Conservation (phyloP, 164 flowering plant species). For the Annona squamosa region DNA sequence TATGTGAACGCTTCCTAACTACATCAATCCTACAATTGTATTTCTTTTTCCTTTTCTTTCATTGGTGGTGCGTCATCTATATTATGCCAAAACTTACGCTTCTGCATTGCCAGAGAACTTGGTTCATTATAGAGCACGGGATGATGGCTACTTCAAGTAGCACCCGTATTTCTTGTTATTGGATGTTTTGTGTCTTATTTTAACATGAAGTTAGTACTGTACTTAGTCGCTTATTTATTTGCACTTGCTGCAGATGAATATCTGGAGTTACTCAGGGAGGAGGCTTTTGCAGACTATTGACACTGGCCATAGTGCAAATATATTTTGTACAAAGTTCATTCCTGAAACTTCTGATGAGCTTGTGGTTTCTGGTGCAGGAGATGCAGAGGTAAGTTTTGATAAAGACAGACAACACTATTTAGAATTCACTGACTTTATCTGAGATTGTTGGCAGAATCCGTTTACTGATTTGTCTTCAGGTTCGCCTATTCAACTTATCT, state of each 20-base stretch:
- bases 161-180: background rate
- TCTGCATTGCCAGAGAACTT: background rate
- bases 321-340: constrained; percentile 87
- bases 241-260: constrained; percentile 47
- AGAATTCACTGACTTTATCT: constrained; percentile 2
- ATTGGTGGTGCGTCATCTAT: background rate
- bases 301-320: constrained; percentile 84
- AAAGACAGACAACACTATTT: background rate
- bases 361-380: constrained; percentile 93
- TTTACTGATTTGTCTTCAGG: constrained; percentile 37
- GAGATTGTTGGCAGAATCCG: constrained; percentile 5
- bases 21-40: background rate
- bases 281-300: constrained; percentile 73
- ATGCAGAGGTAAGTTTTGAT: constrained; percentile 62
- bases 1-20: no score
- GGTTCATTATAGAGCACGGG: background rate
- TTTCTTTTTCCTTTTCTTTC: background rate
- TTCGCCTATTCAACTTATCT: constrained; percentile 69
- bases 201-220: no score
- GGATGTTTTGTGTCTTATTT: no score
- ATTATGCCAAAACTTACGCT: background rate
- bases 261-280: constrained; percentile 67
- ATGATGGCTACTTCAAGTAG: background rate
- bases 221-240: background rate
- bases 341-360: constrained; percentile 94